Conservation (phyloP, 371 early-diverging fungal species). For the Mycotypha africana region DNA sequence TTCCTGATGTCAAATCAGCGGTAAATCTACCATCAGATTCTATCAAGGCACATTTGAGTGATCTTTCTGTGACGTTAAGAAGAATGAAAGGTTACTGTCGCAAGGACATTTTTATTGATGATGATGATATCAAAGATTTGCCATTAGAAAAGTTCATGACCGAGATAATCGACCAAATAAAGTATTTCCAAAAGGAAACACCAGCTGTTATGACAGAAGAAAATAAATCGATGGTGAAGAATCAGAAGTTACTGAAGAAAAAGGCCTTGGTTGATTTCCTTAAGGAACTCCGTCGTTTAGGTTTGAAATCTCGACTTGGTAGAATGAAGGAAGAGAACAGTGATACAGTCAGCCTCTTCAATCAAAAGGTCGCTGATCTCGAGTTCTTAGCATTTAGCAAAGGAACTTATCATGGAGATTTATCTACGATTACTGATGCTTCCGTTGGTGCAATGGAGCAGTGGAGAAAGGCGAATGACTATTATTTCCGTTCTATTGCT, state of each 20-base stretch:
- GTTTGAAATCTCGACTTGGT: constrained; percentile 66
- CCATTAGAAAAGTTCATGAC: constrained; percentile 45
- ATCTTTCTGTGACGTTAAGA: constrained; percentile 29
- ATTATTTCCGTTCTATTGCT: constrained; percentile 70
- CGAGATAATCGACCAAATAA: constrained; percentile 44
- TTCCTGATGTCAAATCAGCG: constrained; percentile 4
- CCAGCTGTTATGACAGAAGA: constrained; percentile 59
- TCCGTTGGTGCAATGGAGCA: constrained; percentile 31
- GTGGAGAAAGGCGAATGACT: constrained; percentile 63
- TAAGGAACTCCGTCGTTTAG: constrained; percentile 74
- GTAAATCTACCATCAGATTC: constrained; percentile 14
- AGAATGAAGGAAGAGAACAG: constrained; percentile 34
- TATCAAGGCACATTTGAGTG: constrained; percentile 31
- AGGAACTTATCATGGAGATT: constrained; percentile 21
- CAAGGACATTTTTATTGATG: constrained; percentile 24
- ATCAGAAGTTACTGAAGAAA: constrained; percentile 77
- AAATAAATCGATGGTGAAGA: constrained; percentile 62
- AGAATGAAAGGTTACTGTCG: constrained; percentile 30
- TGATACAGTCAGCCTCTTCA: constrained; percentile 31
- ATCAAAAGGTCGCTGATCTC: constrained; percentile 25
- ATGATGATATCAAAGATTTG: constrained; percentile 14
- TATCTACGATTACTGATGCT: constrained; percentile 19
- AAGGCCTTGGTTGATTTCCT: constrained; percentile 86
- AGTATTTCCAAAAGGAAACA: constrained; percentile 63
- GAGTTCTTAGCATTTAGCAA: constrained; percentile 20